Base-by-base conservation (phyloP, 2,329 filamentous ascomycete species). In the Sodiomyces alkalinus region DNA sequence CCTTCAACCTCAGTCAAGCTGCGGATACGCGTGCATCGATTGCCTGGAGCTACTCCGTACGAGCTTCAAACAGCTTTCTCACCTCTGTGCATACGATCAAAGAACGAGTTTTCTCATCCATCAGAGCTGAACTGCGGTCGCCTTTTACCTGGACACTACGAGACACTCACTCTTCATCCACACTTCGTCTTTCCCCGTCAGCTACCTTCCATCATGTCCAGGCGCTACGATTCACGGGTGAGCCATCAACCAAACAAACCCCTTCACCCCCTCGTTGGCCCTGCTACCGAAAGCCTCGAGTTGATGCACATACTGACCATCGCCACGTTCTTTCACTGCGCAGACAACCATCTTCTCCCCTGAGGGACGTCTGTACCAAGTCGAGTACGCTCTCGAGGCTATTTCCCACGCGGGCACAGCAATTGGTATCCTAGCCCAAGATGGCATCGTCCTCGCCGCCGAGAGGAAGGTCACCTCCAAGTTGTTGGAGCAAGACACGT, bases 291-390 rank as follows among this genome's bases (percentile, higher is more conserved):
- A n/a, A n/a, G n/a, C n/a, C n/a, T n/a, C n/a, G n/a, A n/a, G n/a
- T n/a, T n/a, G n/a, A n/a, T n/a, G n/a, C 19, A 21, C 29, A 36
- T 37, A 37, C 42, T 47, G 21, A 46, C 32, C 24, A 9, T 19
- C n/a, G 16, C 17, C 10, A 5, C 14, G 12, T 11, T 14, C 15
- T 15, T 24, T n/a, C n/a, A n/a, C n/a, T n/a, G n/a, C n/a, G 26
- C 46, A 93, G 86, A 98, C 90, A 46, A 98, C 90, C 53, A 98
- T 98, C 71, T 98, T 98, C 75, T 98, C 90, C 36, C 90, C 90
- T 35, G 90, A 98, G 64, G 90, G 90, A 40, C 86, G 90, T 50
- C 73, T 98, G 36, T 98, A 98, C 59, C 90, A 98, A 61, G 90
- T 98, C 47, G 90, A 98, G 72, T 98, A 98, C 68, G 92, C 90